Conservation (phyloP, 805 yeast genomes). For the Naumovozyma castellii region DNA sequence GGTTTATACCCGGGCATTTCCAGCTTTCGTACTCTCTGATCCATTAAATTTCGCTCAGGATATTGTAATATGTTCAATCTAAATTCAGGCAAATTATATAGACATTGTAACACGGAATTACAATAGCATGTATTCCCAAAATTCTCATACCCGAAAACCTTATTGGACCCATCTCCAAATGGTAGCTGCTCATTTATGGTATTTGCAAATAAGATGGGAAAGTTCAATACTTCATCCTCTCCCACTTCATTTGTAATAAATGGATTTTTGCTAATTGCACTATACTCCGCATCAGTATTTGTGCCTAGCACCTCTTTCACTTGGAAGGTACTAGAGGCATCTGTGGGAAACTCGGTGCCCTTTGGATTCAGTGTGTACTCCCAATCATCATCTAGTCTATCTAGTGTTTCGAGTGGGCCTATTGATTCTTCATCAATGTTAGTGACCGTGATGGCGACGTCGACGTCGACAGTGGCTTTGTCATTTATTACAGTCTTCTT, state of each 20-base stretch:
- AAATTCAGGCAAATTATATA: conserved; percentile 64
- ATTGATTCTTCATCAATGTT: not conserved
- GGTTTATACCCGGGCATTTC: conserved; percentile 34
- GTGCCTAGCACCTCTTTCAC: too few relatives aligned
- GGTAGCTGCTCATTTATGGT: conserved; percentile 27
- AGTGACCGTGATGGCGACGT: not conserved
- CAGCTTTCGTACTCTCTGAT: conserved; percentile 31
- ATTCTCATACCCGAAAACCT: conserved; percentile 72
- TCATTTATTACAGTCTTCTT: not conserved
- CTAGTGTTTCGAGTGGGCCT: not conserved
- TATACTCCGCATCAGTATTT: not conserved
- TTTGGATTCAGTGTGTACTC: too few relatives aligned
- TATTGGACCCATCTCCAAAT: conserved; percentile 59
- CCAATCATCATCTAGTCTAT: not conserved
- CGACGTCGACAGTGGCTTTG: not conserved
- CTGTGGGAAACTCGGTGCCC: not conserved
- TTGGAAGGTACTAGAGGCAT: not conserved
- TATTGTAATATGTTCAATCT: conserved; percentile 44
- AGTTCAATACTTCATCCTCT: not conserved
- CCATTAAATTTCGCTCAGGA: conserved; percentile 32
- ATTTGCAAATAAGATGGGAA: conserved; percentile 2
- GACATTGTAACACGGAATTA: conserved; percentile 82
- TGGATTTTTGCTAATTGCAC: not conserved
- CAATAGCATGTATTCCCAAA: conserved; percentile 91
- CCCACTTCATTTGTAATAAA: conserved; percentile 1